These are phyloP conservation scores for Dryas alaskensis DNA, from an alignment of 306 rosid species.

Conservation along the genomic window DNA sequence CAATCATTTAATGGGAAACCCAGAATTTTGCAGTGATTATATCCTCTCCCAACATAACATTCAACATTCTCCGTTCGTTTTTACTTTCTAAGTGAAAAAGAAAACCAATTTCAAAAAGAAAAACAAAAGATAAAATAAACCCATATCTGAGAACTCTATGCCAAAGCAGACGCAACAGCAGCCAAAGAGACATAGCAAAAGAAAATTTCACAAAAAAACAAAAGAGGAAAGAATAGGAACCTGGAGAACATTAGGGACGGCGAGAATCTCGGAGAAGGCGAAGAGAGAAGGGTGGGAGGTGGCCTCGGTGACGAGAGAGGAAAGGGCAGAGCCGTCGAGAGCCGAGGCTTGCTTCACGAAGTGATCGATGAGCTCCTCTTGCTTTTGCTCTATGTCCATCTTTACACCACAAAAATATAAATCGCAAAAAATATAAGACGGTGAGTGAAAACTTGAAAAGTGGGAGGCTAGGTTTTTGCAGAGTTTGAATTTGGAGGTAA, in stretches of 20 bases:
- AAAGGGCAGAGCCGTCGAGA: constrained; percentile 49
- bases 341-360: constrained; percentile 71
- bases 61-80: not conserved
- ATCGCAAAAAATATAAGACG: not conserved
- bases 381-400: constrained; percentile 88
- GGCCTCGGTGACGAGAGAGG: constrained; percentile 56
- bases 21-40: not conserved
- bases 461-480: constrained; percentile 16
- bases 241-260: constrained; percentile 65
- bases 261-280: constrained; percentile 86
- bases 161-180: not conserved
- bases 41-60: not conserved
- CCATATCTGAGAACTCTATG: too few species aligned
- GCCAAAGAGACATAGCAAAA: not conserved
- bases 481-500: not conserved
- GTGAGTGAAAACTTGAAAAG: not conserved
- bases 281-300: constrained; percentile 88
- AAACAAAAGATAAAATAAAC: too few species aligned
- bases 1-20: too few species aligned
- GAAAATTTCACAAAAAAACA: not conserved
- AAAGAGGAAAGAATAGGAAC: constrained; percentile 27
- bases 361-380: constrained; percentile 74
- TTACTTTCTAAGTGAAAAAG: too few species aligned
- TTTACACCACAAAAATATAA: not conserved
- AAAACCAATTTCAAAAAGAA: not conserved